Evolutionary conservation across 2,329 filamentous ascomycete species (phyloP).

Genomic region (Aspergillus proliferans): DNA sequence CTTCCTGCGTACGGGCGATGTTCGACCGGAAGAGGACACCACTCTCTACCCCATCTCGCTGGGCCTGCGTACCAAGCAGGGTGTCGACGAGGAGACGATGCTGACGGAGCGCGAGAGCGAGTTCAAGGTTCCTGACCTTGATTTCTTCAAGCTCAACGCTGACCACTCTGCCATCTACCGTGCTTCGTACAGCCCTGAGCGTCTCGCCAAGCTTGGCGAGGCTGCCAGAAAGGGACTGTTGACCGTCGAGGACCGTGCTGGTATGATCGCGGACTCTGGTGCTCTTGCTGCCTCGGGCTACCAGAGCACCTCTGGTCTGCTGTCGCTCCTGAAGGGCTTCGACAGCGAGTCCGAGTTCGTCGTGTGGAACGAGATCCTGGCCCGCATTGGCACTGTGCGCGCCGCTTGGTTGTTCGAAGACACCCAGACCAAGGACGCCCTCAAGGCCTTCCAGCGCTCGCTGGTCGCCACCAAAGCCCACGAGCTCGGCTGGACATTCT

Average conservation of each 20-base stretch:
- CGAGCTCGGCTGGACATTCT: slow-evolving; percentile 82
- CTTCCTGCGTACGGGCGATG: slow-evolving; percentile 85
- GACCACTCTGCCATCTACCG: slow-evolving; percentile 91
- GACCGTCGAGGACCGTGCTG: slow-evolving; percentile 82
- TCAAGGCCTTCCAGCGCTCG: slow-evolving; percentile 76
- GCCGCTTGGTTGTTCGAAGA: slow-evolving; percentile 87
- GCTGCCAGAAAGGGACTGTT: slow-evolving; percentile 76
- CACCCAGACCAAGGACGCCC: slow-evolving; percentile 59
- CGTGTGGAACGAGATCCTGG: slow-evolving; percentile 88
- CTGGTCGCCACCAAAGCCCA: slow-evolving; percentile 75
- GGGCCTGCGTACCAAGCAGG: slow-evolving; percentile 75
- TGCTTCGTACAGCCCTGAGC: slow-evolving; percentile 77
- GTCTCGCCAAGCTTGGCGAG: slow-evolving; percentile 78
- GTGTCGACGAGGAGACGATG: slow-evolving; percentile 69
- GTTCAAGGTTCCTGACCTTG: slow-evolving; percentile 69
- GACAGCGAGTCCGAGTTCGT: slow-evolving; percentile 77
- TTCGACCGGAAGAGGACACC: slow-evolving; percentile 86
- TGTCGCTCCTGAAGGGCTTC: slow-evolving; percentile 81
- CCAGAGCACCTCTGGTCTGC: slow-evolving; percentile 82
- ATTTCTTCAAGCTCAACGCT: slow-evolving; percentile 96
- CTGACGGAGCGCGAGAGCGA: slow-evolving; percentile 66
- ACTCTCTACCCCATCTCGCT: slow-evolving; percentile 86
- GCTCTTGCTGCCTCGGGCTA: slow-evolving; percentile 85
- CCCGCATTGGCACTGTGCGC: slow-evolving; percentile 70
- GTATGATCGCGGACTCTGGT: slow-evolving; percentile 90